Evolutionary conservation across 768 basidiomycete genomes (phyloP), one percentile per base, ranked within the genome.

Genomic region (Suillus sp.): DNA sequence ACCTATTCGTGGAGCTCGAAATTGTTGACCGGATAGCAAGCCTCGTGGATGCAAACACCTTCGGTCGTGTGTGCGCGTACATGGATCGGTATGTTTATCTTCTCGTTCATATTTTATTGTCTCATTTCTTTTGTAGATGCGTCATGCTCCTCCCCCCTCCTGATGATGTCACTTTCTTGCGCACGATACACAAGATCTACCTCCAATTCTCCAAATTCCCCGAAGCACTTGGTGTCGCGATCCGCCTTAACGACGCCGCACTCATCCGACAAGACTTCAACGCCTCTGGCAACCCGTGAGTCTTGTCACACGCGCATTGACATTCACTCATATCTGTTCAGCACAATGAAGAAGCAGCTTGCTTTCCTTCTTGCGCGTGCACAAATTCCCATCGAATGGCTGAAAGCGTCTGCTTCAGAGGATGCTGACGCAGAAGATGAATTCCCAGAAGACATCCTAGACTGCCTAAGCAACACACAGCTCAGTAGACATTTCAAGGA

Each of bases 361-460:
- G 94, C 97, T 2, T 93, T 93, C 78, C 82, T 97, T 69, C 87
- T 99, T 56, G 95, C 96, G 11, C 92, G 97, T 50, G 89, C 96
- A 2, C 93, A 95, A 70, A 84, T 96, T 62, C 95, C 95, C 13
- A 75, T 95, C 37, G 91, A 95, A 71, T 97, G 96, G 94, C 77
- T 96, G 43, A 89, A 90, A 60, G 79, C 86, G 8, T 79, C 86
- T 13, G 73, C 75, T 20, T 77, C 74, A 9, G 78, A 74, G 69
- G 84, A 83, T 11, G 78, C 79, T 3, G 85, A 87, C 34, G 84
- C 83, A 14, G 83, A 84, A 64, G 84, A 85, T 6, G 89, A 92
- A 62, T 80, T 93, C 37, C 84, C 89, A 1, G 92, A 93, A 59
- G 93, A 96, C 65, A 81, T 99, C 2, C 75, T 90, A 30, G 92